Base-by-base conservation (phyloP, 495 filamentous ascomycete species). In the Poronia punctata region DNA sequence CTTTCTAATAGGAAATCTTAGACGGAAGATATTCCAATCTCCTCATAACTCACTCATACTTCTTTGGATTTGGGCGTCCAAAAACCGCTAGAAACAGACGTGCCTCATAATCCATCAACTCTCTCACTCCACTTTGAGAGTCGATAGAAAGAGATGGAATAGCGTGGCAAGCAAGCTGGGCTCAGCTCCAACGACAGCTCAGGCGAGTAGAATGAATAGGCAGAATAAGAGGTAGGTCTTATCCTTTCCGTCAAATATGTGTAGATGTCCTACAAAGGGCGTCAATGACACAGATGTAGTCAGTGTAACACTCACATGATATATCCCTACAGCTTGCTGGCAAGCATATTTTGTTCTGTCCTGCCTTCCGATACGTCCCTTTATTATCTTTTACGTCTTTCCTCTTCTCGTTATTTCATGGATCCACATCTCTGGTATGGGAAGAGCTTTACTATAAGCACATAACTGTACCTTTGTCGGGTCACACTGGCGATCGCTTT, bases 61-160 rank as follows among this genome's bases (percentile, higher is more conserved):
- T n/a, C n/a, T n/a, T n/a, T n/a, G n/a, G n/a, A n/a, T n/a, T n/a
- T n/a, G n/a, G n/a, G n/a, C n/a, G n/a, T n/a, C n/a, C n/a, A n/a
- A n/a, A n/a, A n/a, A n/a, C n/a, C n/a, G n/a, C n/a, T n/a, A n/a
- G n/a, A n/a, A n/a, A n/a, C n/a, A n/a, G n/a, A n/a, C n/a, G n/a
- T n/a, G n/a, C n/a, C n/a, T n/a, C n/a, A n/a, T n/a, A n/a, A n/a
- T n/a, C n/a, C n/a, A n/a, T n/a, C n/a, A n/a, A n/a, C n/a, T n/a
- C n/a, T n/a, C n/a, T 32, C 29, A 16, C 31, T 33, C 31, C 31
- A 5, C 4, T 19, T 7, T 33, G 29, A 31, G 3, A 33, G 18
- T 16, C 5, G 16, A 33, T 37, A 46, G 43, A 46, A 46, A 29
- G 43, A 30, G 25, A 40, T 46, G 43, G 43, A 46, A 46, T 28